Base-by-base conservation (phyloP, 2,329 filamentous ascomycete genomes). In the Diaporthe ampelina region DNA sequence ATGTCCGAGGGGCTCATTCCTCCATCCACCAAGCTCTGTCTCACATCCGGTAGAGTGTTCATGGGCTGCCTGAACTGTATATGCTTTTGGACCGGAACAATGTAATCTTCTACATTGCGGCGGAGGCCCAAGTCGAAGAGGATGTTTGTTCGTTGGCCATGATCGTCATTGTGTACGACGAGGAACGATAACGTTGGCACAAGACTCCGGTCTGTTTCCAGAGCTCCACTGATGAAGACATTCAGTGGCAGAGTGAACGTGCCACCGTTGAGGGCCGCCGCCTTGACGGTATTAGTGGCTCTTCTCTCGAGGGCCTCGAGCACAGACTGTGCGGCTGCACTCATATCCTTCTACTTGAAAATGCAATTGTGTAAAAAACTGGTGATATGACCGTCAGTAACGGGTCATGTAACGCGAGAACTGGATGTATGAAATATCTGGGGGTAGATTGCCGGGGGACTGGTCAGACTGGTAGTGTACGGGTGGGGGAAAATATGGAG, bases 91-190 rank as follows among this genome's bases (percentile, higher is more conserved):
- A 88, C 82, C 4, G 81, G 80, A 17, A 80, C 76, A 9, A 84
- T 81, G 77, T 90, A 90, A 56, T 81, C 81, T 7, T 79, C 75
- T 17, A 85, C 76, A 40, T 87, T 82, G 58, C 85, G 83, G 70
- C 88, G 86, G 26, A 89, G 80, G 11, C 88, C 88, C 11, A 91
- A 84, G 77, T 90, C 88, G 79, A 90, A 90, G 75, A 90, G 80
- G 10, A 89, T 68, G 45, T 81, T 78, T 73, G 82, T 80, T 75
- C 78, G 81, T 74, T 77, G 81, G 59, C 74, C 77, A n/a, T 74
- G 70, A 63, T 69, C 57, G 57, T 76, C 70, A 8, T 83, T 82
- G 75, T 90, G 88, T 35, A 82, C 84, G 45, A 90, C 84, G 2
- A 91, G 81, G 77, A 90, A 91, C 0, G 85, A 85, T 3, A 90